phyloP scores from a whole-genome alignment of 2,329 filamentous ascomycete genomes.

The Sporothrix phasma region DNA sequence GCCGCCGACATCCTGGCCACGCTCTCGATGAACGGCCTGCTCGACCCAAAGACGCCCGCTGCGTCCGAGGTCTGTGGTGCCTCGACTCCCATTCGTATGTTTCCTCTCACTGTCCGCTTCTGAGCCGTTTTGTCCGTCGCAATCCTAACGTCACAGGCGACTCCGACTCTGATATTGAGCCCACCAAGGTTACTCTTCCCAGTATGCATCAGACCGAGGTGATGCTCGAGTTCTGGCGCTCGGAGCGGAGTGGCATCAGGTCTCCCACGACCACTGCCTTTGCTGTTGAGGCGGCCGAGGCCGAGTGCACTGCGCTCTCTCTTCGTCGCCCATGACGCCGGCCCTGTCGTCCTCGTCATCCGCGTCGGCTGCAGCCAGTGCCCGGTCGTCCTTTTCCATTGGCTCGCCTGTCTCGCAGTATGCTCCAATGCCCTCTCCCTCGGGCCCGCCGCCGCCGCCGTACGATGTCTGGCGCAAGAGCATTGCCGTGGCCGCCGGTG shows the following conservation, averaged over 20 bases:
- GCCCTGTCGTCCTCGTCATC: constrained; percentile 8
- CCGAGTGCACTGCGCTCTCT: neutral
- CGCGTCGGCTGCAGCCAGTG: neutral
- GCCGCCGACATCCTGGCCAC: constrained; percentile 16
- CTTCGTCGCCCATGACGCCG: constrained; percentile 6
- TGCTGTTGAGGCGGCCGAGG: neutral
- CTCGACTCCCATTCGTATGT: neutral
- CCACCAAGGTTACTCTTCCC: constrained; percentile 12
- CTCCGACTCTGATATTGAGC: neutral
- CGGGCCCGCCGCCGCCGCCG: constrained; percentile 13
- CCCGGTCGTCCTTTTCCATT: constrained; percentile 13
- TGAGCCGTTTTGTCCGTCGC: neutral
- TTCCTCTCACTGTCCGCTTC: neutral
- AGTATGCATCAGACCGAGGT: constrained; percentile 18
- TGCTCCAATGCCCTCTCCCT: constrained; percentile 1
- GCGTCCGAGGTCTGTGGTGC: neutral
- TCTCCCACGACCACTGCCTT: neutral
- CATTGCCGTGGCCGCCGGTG: neutral
- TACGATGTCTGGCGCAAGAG: constrained; percentile 15
- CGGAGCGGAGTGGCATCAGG: constrained; percentile 1
- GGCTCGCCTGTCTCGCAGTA: constrained; percentile 7
- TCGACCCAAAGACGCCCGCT: neutral
- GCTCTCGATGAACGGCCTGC: constrained; percentile 12
- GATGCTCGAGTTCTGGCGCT: constrained; percentile 17
- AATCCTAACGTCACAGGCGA: neutral